These are phyloP conservation scores for Paspalum notatum DNA, from an alignment of 176 grass and related monocot genomes.

Conservation along the genomic window DNA sequence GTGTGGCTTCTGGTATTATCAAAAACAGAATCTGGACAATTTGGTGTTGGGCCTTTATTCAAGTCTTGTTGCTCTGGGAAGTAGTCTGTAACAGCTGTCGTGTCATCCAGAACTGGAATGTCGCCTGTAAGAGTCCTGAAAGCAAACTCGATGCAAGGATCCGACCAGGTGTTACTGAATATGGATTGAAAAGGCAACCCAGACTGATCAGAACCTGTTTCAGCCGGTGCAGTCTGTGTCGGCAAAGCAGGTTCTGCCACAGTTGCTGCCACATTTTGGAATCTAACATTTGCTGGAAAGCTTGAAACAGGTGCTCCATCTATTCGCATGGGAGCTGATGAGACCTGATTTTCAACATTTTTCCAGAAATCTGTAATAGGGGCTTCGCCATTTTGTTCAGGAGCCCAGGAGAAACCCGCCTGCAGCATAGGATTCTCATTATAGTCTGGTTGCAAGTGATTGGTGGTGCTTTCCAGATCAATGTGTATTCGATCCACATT, in stretches of 20 bases:
- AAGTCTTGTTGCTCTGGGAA: constrained; percentile 48
- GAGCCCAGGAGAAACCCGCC: constrained; percentile 28
- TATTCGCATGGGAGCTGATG: constrained; percentile 25
- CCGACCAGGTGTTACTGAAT: constrained; percentile 67
- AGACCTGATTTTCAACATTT: constrained; percentile 39
- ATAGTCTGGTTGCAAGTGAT: constrained; percentile 48
- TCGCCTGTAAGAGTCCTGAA: constrained; percentile 75
- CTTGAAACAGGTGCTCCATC: constrained; percentile 26
- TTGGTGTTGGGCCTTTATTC: constrained; percentile 39
- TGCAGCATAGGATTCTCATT: constrained; percentile 43
- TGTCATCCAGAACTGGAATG: constrained; percentile 56
- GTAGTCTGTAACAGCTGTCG: constrained; percentile 23
- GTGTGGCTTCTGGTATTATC: constrained; percentile 40
- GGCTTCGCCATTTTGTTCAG: constrained; percentile 38
- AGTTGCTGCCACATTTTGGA: not conserved
- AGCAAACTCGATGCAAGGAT: constrained; percentile 76
- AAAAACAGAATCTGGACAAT: constrained; percentile 22
- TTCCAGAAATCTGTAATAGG: constrained; percentile 27
- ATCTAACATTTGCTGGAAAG: constrained; percentile 43
- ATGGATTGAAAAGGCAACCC: constrained; percentile 30
- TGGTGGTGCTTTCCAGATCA: constrained; percentile 26
- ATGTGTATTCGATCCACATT: constrained; percentile 28
- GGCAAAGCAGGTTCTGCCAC: constrained; percentile 22
- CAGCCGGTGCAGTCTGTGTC: not conserved
- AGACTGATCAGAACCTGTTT: constrained; percentile 41